phyloP scores from a whole-genome alignment of 148 eudicot species.

The Rheum nobile region DNA sequence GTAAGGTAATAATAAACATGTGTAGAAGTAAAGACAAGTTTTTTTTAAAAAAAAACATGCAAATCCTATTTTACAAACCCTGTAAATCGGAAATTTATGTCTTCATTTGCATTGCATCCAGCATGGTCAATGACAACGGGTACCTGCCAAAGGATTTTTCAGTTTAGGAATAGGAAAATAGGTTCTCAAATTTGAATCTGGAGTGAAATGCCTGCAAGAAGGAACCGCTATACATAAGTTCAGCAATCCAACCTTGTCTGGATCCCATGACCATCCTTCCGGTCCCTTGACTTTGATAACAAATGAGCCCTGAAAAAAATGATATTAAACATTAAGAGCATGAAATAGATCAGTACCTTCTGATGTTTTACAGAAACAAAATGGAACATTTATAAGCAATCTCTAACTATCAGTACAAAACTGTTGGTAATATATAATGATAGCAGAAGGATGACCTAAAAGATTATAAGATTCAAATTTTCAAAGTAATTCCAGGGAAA shows the following conservation, averaged over 20 bases:
- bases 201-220: background rate
- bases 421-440: background rate
- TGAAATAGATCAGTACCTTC: background rate
- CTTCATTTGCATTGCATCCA: slow-evolving; percentile 96
- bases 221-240: background rate
- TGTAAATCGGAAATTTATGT: slow-evolving; percentile 88
- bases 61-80: slow-evolving; percentile 32
- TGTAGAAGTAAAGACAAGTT: background rate
- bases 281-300: slow-evolving; percentile 86
- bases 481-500: background rate
- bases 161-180: slow-evolving; percentile 9
- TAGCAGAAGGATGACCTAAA: background rate
- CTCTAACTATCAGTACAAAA: background rate
- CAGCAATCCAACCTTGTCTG: slow-evolving; percentile 59
- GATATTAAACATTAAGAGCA: slow-evolving; percentile 4
- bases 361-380: background rate
- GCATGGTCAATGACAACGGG: slow-evolving; percentile 66
- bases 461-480: background rate
- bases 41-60: background rate
- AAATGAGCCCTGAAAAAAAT: slow-evolving; percentile 74
- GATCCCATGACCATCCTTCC: slow-evolving; percentile 93
- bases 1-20: background rate
- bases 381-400: background rate
- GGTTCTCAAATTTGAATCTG: background rate
- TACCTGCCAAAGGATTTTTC: slow-evolving; percentile 32